Evolutionary conservation across 257 asterid genomes (phyloP), one percentile per base, ranked within the genome.

Genomic region (Scutellaria barbata): DNA sequence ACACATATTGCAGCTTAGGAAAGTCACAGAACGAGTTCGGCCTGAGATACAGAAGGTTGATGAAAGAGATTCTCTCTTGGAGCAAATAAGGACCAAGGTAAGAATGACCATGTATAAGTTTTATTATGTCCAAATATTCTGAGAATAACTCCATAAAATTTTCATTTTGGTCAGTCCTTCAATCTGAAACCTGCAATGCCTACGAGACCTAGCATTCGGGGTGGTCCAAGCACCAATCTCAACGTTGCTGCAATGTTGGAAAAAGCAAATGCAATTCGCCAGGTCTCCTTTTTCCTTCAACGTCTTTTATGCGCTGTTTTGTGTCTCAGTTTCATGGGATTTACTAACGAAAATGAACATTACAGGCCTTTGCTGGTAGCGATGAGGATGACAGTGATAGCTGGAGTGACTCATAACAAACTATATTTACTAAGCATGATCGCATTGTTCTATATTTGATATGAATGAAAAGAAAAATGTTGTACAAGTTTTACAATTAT

Each of bases 1-100:
- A 22, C 66, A 74, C 63, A 22, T 76, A 67, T 41, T 89, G 82
- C 96, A 95, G 99, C 79, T 95, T 67, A 81, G 92, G 79, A 95
- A 87, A 85, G 98, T 91, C 53, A 64, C 89, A 22, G 93, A 89
- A 52, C 82, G 87, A 41, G 77, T 77, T 20, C 82, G 62, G 69
- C 87, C 95, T 67, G 80, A 80, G 47, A 62, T 82, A 17, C 84
- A 56, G 52, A 85, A 85, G 85, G 91, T 63, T 12, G 95, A 85
- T 42, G 97, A 89, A 76, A 87, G 84, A 84, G 95, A 87, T 79
- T 87, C 95, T 33, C 65, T 92, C 61, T 74, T 92, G 86, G 90
- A 87, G 81, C 98, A 89, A 83, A 95, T 95, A 77, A 76, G 97
- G 82, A 74, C 85, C 78, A 88, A 92, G 98, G 99, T 95, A 81